A percentile compares a stretch with the other conserved stretches of the same genome.
Evolutionary conservation across 768 basidiomycete species (phyloP).

Genomic region (Pulveroboletus frians): DNA sequence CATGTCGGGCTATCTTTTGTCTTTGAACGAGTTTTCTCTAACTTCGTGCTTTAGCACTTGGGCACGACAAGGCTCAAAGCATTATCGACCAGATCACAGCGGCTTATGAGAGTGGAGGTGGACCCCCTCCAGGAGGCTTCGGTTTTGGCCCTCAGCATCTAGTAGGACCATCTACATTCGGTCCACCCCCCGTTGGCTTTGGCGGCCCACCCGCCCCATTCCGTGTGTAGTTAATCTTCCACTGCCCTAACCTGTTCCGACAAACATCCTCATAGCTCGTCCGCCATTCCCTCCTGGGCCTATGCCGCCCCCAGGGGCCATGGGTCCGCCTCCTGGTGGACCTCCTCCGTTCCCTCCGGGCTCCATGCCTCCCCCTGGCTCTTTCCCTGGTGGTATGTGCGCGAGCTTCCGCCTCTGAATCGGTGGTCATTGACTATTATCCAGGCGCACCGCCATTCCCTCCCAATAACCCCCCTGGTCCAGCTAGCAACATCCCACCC

Average conservation of each 20-base stretch:
- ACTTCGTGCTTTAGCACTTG: conserved; percentile 51
- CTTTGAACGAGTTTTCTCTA: not conserved
- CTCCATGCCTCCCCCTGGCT: conserved; percentile 41
- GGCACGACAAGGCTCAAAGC: conserved; percentile 95
- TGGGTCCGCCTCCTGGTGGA: conserved; percentile 53
- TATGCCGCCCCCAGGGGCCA: conserved; percentile 43
- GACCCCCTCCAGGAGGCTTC: conserved; percentile 83
- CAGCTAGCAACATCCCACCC: conserved; percentile 27
- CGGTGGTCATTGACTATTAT: conserved; percentile 1
- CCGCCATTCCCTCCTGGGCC: conserved; percentile 67
- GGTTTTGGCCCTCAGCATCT: conserved; percentile 82
- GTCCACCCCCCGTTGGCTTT: conserved; percentile 51
- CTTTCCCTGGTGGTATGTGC: conserved; percentile 45
- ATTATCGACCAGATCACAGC: conserved; percentile 98
- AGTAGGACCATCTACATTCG: conserved; percentile 48
- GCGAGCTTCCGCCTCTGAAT: not conserved
- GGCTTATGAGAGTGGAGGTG: conserved; percentile 81
- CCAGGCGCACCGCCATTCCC: conserved; percentile 49
- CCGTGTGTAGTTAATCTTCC: conserved; percentile 10
- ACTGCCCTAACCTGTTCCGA: conserved; percentile 1
- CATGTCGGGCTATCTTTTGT: conserved; percentile 49
- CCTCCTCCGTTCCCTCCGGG: conserved; percentile 74
- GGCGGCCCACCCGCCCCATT: conserved; percentile 38
- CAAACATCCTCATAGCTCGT: conserved; percentile 38
- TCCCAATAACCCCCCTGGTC: conserved; percentile 34